A percentile compares a stretch with the other conserved stretches of the same genome.
These are phyloP conservation scores for Paecilomyces niveus DNA, from an alignment of 2,329 filamentous ascomycete genomes.

Conservation along the genomic window DNA sequence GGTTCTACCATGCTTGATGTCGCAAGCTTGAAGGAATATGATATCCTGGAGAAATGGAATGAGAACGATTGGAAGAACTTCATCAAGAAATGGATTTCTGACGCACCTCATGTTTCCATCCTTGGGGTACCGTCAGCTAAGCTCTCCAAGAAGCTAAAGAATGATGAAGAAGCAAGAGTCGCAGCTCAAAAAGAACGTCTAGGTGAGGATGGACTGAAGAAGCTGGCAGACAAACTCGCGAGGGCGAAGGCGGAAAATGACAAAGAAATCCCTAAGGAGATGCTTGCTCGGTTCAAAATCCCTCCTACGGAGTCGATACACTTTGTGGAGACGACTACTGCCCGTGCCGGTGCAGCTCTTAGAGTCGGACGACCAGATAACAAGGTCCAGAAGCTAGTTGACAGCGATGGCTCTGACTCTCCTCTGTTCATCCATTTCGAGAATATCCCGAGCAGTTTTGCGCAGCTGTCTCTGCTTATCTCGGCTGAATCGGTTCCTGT, in stretches of 20 bases:
- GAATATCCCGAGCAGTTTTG: constrained; percentile 87
- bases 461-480: constrained; percentile 73
- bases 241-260: constrained; percentile 84
- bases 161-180: constrained; percentile 70
- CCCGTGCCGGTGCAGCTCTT: constrained; percentile 70
- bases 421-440: constrained; percentile 96
- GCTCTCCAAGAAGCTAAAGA: constrained; percentile 73
- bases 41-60: constrained; percentile 68
- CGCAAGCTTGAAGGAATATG: constrained; percentile 47
- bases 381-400: constrained; percentile 66
- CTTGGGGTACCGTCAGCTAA: constrained; percentile 78
- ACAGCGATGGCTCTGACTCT: constrained; percentile 56
- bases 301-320: constrained; percentile 86
- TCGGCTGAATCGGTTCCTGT: constrained; percentile 70
- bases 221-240: constrained; percentile 68
- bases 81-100: constrained; percentile 73
- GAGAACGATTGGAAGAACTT: constrained; percentile 80
- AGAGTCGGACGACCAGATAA: constrained; percentile 62
- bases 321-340: constrained; percentile 83
- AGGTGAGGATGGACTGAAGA: constrained; percentile 72
- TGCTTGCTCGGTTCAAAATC: constrained; percentile 76
- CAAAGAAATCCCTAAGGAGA: constrained; percentile 68
- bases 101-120: constrained; percentile 80
- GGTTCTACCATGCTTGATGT: constrained; percentile 66
- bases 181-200: constrained; percentile 71